Evolutionary conservation across 139 green algal genomes (phyloP).

Genomic region (Chlorella vulgaris): DNA sequence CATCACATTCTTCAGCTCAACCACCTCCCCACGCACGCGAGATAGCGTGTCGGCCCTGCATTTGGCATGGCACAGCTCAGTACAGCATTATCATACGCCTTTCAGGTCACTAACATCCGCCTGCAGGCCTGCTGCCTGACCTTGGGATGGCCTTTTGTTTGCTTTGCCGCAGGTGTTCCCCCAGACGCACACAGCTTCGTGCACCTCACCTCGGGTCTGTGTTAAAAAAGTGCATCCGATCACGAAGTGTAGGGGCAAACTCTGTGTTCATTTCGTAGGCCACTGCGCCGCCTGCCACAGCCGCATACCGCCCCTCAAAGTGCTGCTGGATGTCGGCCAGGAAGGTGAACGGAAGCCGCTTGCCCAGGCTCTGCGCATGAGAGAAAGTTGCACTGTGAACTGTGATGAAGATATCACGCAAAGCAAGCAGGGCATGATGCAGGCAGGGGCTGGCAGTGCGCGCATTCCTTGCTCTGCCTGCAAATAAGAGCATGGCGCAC

Average conservation of each 20-base stretch:
- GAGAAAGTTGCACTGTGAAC: too few relatives aligned
- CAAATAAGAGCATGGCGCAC: conserved; percentile 36
- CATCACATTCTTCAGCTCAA: conserved; percentile 89
- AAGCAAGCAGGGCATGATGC: neutral
- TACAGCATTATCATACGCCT: too few relatives aligned
- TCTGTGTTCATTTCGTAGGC: conserved; percentile 89
- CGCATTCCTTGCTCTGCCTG: too few relatives aligned
- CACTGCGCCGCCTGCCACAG: conserved; percentile 57
- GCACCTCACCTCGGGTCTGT: conserved; percentile 57
- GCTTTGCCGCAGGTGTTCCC: neutral
- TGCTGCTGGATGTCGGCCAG: conserved; percentile 81
- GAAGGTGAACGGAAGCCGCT: conserved; percentile 89
- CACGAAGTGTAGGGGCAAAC: conserved; percentile 75
- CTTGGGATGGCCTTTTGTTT: too few relatives aligned
- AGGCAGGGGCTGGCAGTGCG: neutral
- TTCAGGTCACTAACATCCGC: too few relatives aligned
- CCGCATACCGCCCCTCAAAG: conserved; percentile 73
- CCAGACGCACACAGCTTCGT: neutral
- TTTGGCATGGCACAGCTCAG: too few relatives aligned
- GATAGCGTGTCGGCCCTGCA: conserved; percentile 18
- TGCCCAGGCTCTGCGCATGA: conserved; percentile 62
- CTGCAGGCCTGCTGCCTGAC: too few relatives aligned
- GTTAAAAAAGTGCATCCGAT: conserved; percentile 81
- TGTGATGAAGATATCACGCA: too few relatives aligned
- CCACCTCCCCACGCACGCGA: conserved; percentile 70